A percentile compares a stretch with the other conserved stretches of the same genome.
Conservation (phyloP, 192 early-diverging fungal genomes). For the Dispira parvispora region DNA sequence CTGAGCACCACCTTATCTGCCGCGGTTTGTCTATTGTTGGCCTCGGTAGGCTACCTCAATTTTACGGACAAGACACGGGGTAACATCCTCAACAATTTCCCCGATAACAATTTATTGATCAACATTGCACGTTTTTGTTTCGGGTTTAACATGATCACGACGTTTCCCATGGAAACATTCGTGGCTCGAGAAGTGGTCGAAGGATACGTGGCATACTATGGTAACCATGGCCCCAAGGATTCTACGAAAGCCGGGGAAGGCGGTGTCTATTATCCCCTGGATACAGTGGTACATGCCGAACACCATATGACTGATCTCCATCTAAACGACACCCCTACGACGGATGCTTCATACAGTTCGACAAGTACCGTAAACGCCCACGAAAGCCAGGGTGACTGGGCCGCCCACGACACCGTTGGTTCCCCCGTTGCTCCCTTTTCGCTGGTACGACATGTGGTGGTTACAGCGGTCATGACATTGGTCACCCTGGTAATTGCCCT, state of each 20-base stretch:
- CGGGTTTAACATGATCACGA: slow-evolving; percentile 90
- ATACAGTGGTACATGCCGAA: neutral
- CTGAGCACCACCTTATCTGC: slow-evolving; percentile 58
- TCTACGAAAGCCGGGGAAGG: neutral
- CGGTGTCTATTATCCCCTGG: neutral
- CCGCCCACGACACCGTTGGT: slow-evolving; percentile 16
- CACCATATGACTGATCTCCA: neutral
- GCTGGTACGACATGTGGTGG: slow-evolving; percentile 39
- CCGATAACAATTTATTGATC: slow-evolving; percentile 55
- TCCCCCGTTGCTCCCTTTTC: slow-evolving; percentile 31
- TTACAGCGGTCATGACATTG: slow-evolving; percentile 49
- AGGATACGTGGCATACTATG: slow-evolving; percentile 19
- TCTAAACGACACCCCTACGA: neutral
- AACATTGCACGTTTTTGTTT: slow-evolving; percentile 75
- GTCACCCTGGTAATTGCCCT: slow-evolving; percentile 51
- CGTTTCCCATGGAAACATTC: slow-evolving; percentile 77
- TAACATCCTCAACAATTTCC: slow-evolving; percentile 84
- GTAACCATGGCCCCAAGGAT: neutral
- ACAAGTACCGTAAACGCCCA: neutral
- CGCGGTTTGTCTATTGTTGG: slow-evolving; percentile 51
- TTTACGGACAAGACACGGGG: slow-evolving; percentile 75
- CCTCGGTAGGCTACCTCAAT: slow-evolving; percentile 50
- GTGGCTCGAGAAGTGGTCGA: slow-evolving; percentile 75
- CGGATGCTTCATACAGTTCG: neutral
- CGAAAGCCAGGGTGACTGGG: neutral